Evolutionary conservation across 352 stramenopile species (phyloP).

Genomic region (Globisporangium spinosum): DNA sequence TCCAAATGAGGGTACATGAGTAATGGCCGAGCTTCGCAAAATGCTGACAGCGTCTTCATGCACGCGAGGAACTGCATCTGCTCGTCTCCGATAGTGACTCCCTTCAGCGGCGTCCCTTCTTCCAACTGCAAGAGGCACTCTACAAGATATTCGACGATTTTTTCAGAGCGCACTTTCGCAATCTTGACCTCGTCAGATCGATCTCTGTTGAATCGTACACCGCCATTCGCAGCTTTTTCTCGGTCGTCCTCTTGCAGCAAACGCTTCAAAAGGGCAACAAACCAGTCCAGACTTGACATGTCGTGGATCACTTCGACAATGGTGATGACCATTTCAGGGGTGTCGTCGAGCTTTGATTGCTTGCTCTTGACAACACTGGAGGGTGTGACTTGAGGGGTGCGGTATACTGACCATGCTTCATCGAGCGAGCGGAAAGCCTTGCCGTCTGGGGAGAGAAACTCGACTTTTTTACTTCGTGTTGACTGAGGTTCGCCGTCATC

Average conservation of each 20-base stretch:
- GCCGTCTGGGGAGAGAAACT: constrained; percentile 63
- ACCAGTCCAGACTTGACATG: constrained; percentile 69
- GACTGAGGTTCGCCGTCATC: neutral
- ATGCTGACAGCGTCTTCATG: constrained; percentile 70
- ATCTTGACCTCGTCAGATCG: constrained; percentile 46
- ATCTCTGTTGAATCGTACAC: constrained; percentile 30
- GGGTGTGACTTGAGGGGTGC: constrained; percentile 47
- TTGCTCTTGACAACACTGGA: constrained; percentile 67
- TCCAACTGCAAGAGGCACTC: constrained; percentile 67
- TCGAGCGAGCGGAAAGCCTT: constrained; percentile 38
- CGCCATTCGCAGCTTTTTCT: constrained; percentile 16
- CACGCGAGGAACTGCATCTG: constrained; percentile 71
- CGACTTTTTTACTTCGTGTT: constrained; percentile 6
- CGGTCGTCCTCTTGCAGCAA: constrained; percentile 36
- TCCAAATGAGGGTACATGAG: constrained; percentile 62
- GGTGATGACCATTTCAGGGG: constrained; percentile 46
- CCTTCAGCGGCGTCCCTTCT: constrained; percentile 52
- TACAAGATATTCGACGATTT: constrained; percentile 65
- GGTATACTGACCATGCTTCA: constrained; percentile 62
- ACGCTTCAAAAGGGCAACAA: constrained; percentile 61
- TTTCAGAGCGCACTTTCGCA: constrained; percentile 47
- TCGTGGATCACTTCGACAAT: constrained; percentile 80
- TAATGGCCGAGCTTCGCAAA: constrained; percentile 64
- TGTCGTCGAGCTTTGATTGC: constrained; percentile 59
- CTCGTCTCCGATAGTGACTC: constrained; percentile 46